Percentiles rank a stretch among this genome's conserved stretches.
Conservation (phyloP, 108 stramenopile species). For the Fragilariopsis cylindrus region DNA sequence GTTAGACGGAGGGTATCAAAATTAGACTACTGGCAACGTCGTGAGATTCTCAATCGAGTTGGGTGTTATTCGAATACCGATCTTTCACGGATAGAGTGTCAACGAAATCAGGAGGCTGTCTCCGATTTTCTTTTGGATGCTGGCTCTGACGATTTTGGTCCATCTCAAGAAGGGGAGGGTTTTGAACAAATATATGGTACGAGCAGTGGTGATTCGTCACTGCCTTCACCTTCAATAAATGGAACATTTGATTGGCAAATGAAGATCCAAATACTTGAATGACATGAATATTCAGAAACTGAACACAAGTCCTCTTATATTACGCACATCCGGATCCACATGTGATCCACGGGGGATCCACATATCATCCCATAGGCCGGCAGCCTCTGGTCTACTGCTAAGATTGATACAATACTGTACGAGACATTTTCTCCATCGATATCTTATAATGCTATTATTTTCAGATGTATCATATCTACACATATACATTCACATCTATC, state of each 20-base stretch:
- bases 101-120: conserved; percentile 2
- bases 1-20: conserved; percentile 15
- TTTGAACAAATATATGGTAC: conserved; percentile 4
- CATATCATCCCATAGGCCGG: too few relatives aligned
- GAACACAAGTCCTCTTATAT: too few relatives aligned
- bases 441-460: too few relatives aligned
- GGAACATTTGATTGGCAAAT: not conserved
- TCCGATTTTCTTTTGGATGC: conserved; percentile 1
- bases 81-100: conserved; percentile 2
- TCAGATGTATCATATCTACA: too few relatives aligned
- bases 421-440: too few relatives aligned
- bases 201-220: not conserved
- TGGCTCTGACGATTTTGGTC: conserved; percentile 1
- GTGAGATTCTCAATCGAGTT: conserved; percentile 16
- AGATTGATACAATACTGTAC: too few relatives aligned
- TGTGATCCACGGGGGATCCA: too few relatives aligned
- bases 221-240: not conserved
- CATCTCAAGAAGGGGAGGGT: conserved; percentile 7
- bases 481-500: too few relatives aligned
- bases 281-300: not conserved
- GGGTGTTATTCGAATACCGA: conserved; percentile 9
- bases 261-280: conserved; percentile 16
- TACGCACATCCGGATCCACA: too few relatives aligned
- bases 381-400: too few relatives aligned
- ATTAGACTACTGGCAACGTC: conserved; percentile 24